Base-by-base conservation (phyloP, 2,329 filamentous ascomycete species). In the Cladosporium colombiae region DNA sequence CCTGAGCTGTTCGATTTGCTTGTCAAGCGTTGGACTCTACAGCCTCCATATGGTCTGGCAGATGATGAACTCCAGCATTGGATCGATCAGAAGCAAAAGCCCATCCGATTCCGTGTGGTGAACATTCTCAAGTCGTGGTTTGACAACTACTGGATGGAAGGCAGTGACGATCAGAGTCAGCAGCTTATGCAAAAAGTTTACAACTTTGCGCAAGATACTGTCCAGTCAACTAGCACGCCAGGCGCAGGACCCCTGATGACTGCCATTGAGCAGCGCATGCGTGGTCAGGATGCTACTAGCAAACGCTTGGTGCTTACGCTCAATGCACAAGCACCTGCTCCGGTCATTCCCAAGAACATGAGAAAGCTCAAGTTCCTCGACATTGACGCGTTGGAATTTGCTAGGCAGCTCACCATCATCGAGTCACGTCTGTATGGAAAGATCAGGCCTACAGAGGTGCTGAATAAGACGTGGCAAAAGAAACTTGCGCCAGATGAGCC, bases 401-500 rank as follows among this genome's bases (percentile, higher is more conserved):
- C 95, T n/a, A 89, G 95, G 57, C 95, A 99, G 78, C 84, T 99
- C 68, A 99, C 95, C 0, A 95, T 99, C 70, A 96, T 98, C 69
- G 95, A 99, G 78, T 97, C 93, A 2, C 90, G 90, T 68, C 84
- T 98, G 0, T 99, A 98, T 74, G 92, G 91, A 72, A 97, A 97
- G 81, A 96, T 99, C 78, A 94, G 94, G 78, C 91, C 94, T 0
- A 95, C 92, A 0, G 95, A 99, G 78, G 98, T 94, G 77, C 82
- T 99, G 68, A 97, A 97, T 81, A 99, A 99, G 84, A 97, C 93
- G 5, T 99, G 95, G 95, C 93, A 97, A 79, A 98, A 96, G 85
- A 97, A 97, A 82, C 84, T 96, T 66, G 86, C 82, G 10, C 90
- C 93, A 37, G 89, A 90, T 67, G 91, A 93, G 68, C 86, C 90